Conservation (phyloP, 371 early-diverging fungal genomes). For the Blyttiomyces sp. region DNA sequence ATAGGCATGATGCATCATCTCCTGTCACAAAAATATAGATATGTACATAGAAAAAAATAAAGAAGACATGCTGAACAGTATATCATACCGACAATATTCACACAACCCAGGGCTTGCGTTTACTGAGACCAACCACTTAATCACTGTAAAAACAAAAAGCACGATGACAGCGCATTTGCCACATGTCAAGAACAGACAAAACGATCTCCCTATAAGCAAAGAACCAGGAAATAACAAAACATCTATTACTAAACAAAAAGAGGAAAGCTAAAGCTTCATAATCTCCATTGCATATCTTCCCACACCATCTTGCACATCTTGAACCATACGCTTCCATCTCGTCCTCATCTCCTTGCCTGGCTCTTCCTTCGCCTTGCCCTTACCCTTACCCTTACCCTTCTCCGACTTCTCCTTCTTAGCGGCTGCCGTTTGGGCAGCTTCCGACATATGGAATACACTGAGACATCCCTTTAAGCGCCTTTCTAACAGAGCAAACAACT, state of each 20-base stretch:
- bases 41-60: no score
- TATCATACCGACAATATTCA: no score
- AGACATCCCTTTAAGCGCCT: constrained; percentile 15
- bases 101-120: no score
- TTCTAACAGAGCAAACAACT: constrained; percentile 6
- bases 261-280: constrained; percentile 20
- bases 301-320: constrained; percentile 28
- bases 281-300: constrained; percentile 32
- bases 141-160: no score
- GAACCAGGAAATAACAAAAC: not conserved
- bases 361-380: constrained; percentile 8
- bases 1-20: no score
- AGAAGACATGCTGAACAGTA: no score
- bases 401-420: not conserved
- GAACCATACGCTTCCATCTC: constrained; percentile 36
- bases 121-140: no score
- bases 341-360: constrained; percentile 3
- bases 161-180: no score
- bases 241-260: no score
- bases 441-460: constrained; percentile 11
- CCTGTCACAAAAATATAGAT: no score
- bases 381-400: not conserved
- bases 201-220: no score
- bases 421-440: not conserved
- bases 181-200: no score